Evolutionary conservation across 345 rosid species (phyloP).

Genomic region (Citrus sp.): DNA sequence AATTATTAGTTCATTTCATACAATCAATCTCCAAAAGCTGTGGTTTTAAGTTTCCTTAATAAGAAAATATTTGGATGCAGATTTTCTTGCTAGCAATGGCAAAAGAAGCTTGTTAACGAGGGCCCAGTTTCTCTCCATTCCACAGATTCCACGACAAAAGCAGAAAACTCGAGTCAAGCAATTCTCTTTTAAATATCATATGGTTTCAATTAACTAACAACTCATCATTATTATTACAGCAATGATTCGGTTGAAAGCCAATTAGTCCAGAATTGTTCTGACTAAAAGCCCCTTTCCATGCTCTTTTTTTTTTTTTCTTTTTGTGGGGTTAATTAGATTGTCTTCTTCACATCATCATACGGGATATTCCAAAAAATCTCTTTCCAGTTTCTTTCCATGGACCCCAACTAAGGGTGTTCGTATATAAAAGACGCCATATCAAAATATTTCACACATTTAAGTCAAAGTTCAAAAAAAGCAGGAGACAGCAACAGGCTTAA

Average conservation of each 20-base stretch:
- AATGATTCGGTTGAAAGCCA: slow-evolving; percentile 1
- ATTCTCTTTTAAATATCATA: neutral
- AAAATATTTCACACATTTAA: neutral
- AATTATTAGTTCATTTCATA: too few relatives aligned
- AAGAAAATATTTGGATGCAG: too few relatives aligned
- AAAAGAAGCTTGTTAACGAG: neutral
- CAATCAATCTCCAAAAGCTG: too few relatives aligned
- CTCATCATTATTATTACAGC: neutral
- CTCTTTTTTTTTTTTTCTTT: neutral
- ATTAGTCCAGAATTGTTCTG: neutral
- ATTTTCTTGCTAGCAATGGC: too few relatives aligned
- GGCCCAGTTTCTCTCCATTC: neutral
- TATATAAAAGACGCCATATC: neutral
- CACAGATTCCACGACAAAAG: neutral
- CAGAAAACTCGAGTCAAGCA: neutral
- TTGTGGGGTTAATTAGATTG: neutral
- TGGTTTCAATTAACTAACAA: neutral
- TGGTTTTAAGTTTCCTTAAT: too few relatives aligned
- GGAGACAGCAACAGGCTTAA: slow-evolving; percentile 15
- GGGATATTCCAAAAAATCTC: slow-evolving; percentile 1
- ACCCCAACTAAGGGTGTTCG: neutral
- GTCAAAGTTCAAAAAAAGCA: slow-evolving; percentile 6
- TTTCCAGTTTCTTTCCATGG: neutral
- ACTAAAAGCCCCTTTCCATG: neutral
- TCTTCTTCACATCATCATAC: neutral